Percentiles rank a stretch among this genome's conserved stretches.
Evolutionary conservation across 352 stramenopile species (phyloP).

Genomic region (Achlya hypogyna): DNA sequence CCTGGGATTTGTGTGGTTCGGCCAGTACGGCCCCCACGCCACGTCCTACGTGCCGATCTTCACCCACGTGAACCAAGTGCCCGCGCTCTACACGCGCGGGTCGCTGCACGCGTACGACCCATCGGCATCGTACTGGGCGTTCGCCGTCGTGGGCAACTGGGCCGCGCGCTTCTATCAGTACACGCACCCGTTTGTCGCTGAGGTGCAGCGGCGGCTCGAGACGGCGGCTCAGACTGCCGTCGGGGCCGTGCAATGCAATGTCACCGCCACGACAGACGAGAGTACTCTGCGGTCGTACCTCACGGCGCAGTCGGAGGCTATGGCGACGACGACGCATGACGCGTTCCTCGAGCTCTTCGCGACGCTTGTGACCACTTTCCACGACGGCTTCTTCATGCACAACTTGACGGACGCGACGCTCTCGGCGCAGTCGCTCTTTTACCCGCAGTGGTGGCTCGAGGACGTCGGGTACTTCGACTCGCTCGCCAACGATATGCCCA

Average conservation of each 20-base stretch:
- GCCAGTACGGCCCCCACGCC: slow-evolving; percentile 85
- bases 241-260: slow-evolving; percentile 23
- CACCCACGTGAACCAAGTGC: slow-evolving; percentile 43
- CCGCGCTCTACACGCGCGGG: slow-evolving; percentile 36
- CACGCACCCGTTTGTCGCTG: slow-evolving; percentile 47
- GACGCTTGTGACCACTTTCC: slow-evolving; percentile 61
- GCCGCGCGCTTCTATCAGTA: slow-evolving; percentile 63
- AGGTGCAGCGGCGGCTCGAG: slow-evolving; percentile 55
- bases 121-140: slow-evolving; percentile 64
- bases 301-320: slow-evolving; percentile 37
- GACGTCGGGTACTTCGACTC: slow-evolving; percentile 60
- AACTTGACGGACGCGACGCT: slow-evolving; percentile 38
- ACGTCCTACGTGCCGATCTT: slow-evolving; percentile 88
- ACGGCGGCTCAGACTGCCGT: slow-evolving; percentile 30
- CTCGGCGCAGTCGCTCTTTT: slow-evolving; percentile 56
- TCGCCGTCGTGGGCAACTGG: slow-evolving; percentile 83
- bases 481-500: slow-evolving; percentile 6
- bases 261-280: slow-evolving; percentile 36
- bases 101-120: slow-evolving; percentile 62
- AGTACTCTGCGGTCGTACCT: slow-evolving; percentile 42
- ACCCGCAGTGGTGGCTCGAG: slow-evolving; percentile 79
- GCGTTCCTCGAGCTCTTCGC: slow-evolving; percentile 55
- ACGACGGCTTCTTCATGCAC: slow-evolving; percentile 72
- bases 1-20: slow-evolving; percentile 74
- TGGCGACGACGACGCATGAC: slow-evolving; percentile 43